These are phyloP conservation scores for Paraconiothyrium sp. DNA, from an alignment of 2,329 filamentous ascomycete genomes.

Conservation along the genomic window DNA sequence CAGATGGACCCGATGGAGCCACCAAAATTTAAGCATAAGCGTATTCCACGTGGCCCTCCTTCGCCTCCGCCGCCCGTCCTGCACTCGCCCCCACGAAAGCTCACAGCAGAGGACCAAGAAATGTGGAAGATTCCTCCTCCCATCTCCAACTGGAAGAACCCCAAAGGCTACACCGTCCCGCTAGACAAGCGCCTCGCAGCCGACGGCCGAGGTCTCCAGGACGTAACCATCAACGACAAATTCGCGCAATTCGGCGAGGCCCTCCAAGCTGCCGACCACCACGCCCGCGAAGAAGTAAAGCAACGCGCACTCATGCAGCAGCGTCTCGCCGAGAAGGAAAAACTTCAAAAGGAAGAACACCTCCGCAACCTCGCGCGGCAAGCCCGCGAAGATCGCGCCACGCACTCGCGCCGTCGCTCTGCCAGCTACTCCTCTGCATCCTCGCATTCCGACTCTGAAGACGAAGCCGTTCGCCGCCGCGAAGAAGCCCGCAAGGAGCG, in stretches of 20 bases:
- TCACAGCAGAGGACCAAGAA: constrained; percentile 97
- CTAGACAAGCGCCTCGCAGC: constrained; percentile 95
- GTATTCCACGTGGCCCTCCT: constrained; percentile 91
- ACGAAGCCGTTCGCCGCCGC: constrained; percentile 76
- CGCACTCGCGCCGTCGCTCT: constrained; percentile 52
- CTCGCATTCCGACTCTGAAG: constrained; percentile 63
- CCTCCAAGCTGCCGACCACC: constrained; percentile 90
- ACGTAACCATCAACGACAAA: constrained; percentile 97
- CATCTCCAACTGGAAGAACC: constrained; percentile 99
- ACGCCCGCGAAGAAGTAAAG: constrained; percentile 94
- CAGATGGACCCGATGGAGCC: constrained; percentile 96
- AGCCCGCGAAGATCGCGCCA: constrained; percentile 81
- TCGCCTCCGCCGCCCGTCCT: constrained; percentile 93
- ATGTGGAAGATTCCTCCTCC: constrained; percentile 92
- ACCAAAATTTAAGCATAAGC: constrained; percentile 98
- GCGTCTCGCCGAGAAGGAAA: constrained; percentile 94
- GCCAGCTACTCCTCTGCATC: constrained; percentile 56
- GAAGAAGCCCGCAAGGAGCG: constrained; percentile 80
- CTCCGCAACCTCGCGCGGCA: constrained; percentile 88
- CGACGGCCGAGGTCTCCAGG: constrained; percentile 89
- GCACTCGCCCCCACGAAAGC: constrained; percentile 91
- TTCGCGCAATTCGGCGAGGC: constrained; percentile 97
- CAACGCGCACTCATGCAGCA: constrained; percentile 95
- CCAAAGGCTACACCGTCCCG: constrained; percentile 96
- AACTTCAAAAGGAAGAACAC: constrained; percentile 91